A percentile compares a stretch with the other conserved stretches of the same genome.
phyloP scores from a whole-genome alignment of 2,329 filamentous ascomycete genomes.

The Fusarium papillatum region DNA sequence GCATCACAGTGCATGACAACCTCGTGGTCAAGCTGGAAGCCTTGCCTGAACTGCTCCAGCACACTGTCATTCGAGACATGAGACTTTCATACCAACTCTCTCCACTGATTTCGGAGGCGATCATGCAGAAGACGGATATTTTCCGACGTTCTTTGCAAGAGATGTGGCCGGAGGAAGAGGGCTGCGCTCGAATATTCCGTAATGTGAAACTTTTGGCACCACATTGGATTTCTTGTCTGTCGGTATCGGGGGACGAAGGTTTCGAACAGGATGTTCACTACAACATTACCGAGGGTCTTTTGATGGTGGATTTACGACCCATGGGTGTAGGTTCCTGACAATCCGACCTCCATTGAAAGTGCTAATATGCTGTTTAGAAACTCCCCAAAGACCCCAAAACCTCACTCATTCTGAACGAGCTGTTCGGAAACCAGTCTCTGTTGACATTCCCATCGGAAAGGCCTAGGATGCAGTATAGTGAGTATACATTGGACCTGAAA shows the following conservation, averaged over 20 bases:
- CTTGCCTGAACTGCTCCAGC: constrained; percentile 28
- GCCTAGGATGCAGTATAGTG: constrained; percentile 66
- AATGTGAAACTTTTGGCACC: not conserved
- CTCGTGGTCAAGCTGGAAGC: constrained; percentile 39
- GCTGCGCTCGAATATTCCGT: constrained; percentile 20
- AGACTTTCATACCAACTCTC: constrained; percentile 35
- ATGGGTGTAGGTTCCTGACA: constrained; percentile 37
- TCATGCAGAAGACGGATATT: constrained; percentile 20
- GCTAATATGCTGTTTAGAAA: constrained; percentile 46
- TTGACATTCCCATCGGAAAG: constrained; percentile 64
- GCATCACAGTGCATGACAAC: constrained; percentile 41
- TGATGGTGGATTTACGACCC: constrained; percentile 52
- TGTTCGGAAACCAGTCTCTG: constrained; percentile 68
- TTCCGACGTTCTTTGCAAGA: constrained; percentile 34
- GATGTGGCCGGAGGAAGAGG: constrained; percentile 39
- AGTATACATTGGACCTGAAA: not conserved
- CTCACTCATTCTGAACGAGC: constrained; percentile 53
- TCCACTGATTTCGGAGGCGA: constrained; percentile 11
- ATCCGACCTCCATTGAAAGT: not conserved
- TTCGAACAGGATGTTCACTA: constrained; percentile 45
- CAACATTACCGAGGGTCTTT: constrained; percentile 43
- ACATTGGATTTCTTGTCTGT: constrained; percentile 35
- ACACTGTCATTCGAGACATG: constrained; percentile 39
- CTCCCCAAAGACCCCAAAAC: constrained; percentile 65
- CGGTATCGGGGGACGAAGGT: constrained; percentile 8